Evolutionary conservation across 2,329 filamentous ascomycete species (phyloP).

Genomic region (Botrytis galanthina): DNA sequence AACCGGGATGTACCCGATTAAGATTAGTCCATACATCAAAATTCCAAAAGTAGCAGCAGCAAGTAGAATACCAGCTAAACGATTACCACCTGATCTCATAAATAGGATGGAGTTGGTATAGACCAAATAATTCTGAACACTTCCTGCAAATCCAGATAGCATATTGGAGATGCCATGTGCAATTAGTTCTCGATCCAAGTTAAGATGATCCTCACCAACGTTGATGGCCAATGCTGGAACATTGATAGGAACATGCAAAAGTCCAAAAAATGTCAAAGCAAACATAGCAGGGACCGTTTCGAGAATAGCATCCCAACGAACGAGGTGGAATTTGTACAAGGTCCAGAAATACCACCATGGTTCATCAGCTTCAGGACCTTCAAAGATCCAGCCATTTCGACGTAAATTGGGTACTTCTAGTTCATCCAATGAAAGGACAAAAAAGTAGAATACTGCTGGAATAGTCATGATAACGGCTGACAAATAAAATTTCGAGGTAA

Average conservation of each 20-base stretch:
- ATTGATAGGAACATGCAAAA: conserved; percentile 96
- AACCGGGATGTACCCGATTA: conserved; percentile 92
- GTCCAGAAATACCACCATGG: conserved; percentile 99
- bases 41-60: conserved; percentile 77
- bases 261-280: conserved; percentile 93
- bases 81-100: conserved; percentile 83
- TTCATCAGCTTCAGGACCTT: conserved; percentile 76
- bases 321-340: conserved; percentile 78
- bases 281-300: conserved; percentile 92
- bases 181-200: conserved; percentile 86
- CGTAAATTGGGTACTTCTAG: conserved; percentile 68
- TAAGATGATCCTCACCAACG: conserved; percentile 86
- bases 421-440: conserved; percentile 66
- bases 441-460: conserved; percentile 73
- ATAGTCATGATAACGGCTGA: conserved; percentile 83
- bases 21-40: conserved; percentile 78
- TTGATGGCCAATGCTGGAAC: conserved; percentile 90
- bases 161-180: conserved; percentile 93
- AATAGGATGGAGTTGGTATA: conserved; percentile 98
- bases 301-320: conserved; percentile 80
- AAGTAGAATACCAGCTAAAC: conserved; percentile 81
- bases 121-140: conserved; percentile 94
- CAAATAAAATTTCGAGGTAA: conserved; percentile 80
- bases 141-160: conserved; percentile 79
- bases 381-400: conserved; percentile 83